Percentiles rank a stretch among this genome's conserved stretches.
phyloP scores from a whole-genome alignment of 108 stramenopile genomes.

The Pinguiococcus pyrenoidosus region DNA sequence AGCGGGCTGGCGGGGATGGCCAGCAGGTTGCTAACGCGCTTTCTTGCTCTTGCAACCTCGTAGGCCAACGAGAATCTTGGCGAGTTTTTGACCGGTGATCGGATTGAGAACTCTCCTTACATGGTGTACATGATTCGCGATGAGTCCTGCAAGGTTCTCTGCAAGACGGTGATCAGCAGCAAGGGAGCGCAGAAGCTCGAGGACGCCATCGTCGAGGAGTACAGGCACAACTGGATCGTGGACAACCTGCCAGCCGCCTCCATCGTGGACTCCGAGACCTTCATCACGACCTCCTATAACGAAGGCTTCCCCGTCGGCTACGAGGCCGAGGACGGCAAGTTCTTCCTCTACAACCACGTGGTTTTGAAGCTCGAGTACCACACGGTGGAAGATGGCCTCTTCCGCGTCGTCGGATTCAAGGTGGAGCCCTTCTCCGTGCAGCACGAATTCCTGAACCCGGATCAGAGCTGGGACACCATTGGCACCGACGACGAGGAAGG shows the following conservation, averaged over 20 bases:
- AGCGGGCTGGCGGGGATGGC: too few relatives aligned
- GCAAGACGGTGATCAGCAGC: conserved; percentile 34
- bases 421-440: conserved; percentile 90
- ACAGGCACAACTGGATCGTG: conserved; percentile 92
- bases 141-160: conserved; percentile 77
- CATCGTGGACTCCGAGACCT: conserved; percentile 23
- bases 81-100: conserved; percentile 88
- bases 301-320: conserved; percentile 92
- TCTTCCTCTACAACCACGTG: conserved; percentile 86
- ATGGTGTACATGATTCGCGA: conserved; percentile 82
- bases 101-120: conserved; percentile 93
- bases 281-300: conserved; percentile 46
- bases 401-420: conserved; percentile 76
- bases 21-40: not conserved
- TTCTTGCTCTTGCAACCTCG: not conserved
- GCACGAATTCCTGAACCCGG: conserved; percentile 55
- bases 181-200: conserved; percentile 62
- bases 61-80: conserved; percentile 78
- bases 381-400: conserved; percentile 58
- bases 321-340: conserved; percentile 45
- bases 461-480: too few relatives aligned
- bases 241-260: conserved; percentile 94
- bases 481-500: too few relatives aligned
- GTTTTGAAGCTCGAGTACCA: conserved; percentile 85
- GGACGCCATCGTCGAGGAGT: conserved; percentile 17